Percentiles rank a stretch among this genome's conserved stretches.
Conservation (phyloP, 306 rosid genomes). For the Cicer cuneatum region DNA sequence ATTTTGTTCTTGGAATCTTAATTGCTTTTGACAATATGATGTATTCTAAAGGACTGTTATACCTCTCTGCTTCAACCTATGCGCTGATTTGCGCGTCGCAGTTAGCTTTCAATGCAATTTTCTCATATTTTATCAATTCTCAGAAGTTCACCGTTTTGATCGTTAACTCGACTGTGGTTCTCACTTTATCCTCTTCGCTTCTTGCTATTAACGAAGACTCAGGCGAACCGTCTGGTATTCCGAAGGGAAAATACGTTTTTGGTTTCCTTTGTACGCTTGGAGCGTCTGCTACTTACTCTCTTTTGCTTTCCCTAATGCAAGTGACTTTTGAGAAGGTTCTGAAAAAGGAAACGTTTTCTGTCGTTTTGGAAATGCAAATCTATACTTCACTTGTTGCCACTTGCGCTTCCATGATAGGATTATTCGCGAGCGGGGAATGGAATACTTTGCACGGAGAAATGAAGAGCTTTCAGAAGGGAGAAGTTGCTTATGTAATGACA, state of each 20-base stretch:
- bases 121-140: conserved; percentile 82
- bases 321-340: conserved; percentile 79
- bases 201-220: conserved; percentile 79
- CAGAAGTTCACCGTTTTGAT: conserved; percentile 83
- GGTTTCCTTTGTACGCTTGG: conserved; percentile 81
- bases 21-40: conserved; percentile 81
- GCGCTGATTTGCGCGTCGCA: conserved; percentile 87
- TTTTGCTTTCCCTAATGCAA: conserved; percentile 87
- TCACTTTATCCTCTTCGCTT: conserved; percentile 74
- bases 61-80: conserved; percentile 91
- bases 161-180: conserved; percentile 68
- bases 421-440: conserved; percentile 88
- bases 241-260: conserved; percentile 52
- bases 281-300: conserved; percentile 85
- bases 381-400: conserved; percentile 79
- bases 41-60: conserved; percentile 80
- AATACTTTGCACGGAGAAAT: conserved; percentile 71
- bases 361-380: conserved; percentile 92
- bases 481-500: conserved; percentile 68
- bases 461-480: conserved; percentile 63
- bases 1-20: conserved; percentile 66
- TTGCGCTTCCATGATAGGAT: conserved; percentile 65
- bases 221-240: conserved; percentile 54
- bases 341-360: conserved; percentile 79
- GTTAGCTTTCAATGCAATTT: conserved; percentile 84